phyloP scores from a whole-genome alignment of 495 filamentous ascomycete species.

The Penicillium ochrochloron region DNA sequence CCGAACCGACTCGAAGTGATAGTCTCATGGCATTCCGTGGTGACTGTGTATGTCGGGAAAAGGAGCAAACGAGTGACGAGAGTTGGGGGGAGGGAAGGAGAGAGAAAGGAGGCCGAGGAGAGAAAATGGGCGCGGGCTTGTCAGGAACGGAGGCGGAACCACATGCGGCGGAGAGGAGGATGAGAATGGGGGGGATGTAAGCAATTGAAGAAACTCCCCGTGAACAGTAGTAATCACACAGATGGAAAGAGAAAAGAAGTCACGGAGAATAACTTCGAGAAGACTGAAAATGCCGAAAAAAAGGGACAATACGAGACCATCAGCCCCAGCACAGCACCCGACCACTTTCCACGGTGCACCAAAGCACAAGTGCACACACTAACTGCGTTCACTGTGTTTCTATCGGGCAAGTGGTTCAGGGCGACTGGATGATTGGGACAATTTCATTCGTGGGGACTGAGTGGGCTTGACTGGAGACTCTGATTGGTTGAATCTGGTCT shows the following conservation, averaged over 20 bases:
- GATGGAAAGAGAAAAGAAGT: background rate
- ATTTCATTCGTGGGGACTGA: background rate
- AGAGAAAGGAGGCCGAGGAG: slow-evolving; percentile 11
- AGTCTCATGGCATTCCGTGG: slow-evolving; percentile 50
- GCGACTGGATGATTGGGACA: slow-evolving; percentile 1
- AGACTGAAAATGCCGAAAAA: background rate
- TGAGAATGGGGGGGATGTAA: background rate
- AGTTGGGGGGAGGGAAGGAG: slow-evolving; percentile 1
- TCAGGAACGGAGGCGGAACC: slow-evolving; percentile 11
- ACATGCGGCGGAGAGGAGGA: slow-evolving; percentile 9
- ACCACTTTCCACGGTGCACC: background rate
- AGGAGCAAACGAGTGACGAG: slow-evolving; percentile 5
- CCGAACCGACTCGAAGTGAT: slow-evolving; percentile 43
- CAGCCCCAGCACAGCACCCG: background rate
- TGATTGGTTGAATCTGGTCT: background rate
- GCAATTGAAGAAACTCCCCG: background rate
- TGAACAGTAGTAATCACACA: background rate
- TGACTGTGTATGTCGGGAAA: slow-evolving; percentile 9
- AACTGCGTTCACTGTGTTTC: no score
- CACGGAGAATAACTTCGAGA: background rate
- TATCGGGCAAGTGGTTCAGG: slow-evolving; percentile 1
- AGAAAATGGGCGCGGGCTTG: background rate
- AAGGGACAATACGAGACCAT: background rate
- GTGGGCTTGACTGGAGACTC: background rate
- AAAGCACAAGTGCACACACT: background rate